These are phyloP conservation scores for Pterula multifida DNA, from an alignment of 1,284 basidiomycete genomes.

Conservation along the genomic window DNA sequence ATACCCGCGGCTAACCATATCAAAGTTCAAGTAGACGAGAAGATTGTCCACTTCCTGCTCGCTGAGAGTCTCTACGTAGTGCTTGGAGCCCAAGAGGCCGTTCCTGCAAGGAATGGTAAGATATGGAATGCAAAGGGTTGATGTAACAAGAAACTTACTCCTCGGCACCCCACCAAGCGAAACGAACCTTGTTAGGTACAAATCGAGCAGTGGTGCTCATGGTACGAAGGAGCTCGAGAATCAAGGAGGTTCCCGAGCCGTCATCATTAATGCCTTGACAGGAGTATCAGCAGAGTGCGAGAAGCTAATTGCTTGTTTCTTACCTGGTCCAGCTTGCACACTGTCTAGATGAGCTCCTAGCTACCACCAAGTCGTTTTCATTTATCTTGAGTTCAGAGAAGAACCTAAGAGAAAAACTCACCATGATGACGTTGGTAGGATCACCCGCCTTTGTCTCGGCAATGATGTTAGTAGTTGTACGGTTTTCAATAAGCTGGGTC, in stretches of 20 bases:
- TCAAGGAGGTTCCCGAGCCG: neutral
- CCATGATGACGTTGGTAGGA: neutral
- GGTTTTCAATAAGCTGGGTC: constrained; percentile 3
- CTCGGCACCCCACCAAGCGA: constrained; percentile 3
- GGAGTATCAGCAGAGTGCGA: neutral
- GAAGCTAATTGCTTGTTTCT: neutral
- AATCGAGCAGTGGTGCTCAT: neutral
- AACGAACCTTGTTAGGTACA: neutral
- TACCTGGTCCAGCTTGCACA: constrained; percentile 1
- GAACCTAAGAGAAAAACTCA: neutral
- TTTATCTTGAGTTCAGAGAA: neutral
- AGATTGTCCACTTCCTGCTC: constrained; percentile 4
- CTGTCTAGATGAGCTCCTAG: neutral
- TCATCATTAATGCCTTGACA: constrained; percentile 2
- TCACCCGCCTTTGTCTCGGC: constrained; percentile 2
- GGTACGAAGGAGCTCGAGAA: constrained; percentile 1
- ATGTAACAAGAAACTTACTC: constrained; percentile 4
- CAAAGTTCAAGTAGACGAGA: constrained; percentile 7
- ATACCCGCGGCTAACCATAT: constrained; percentile 6
- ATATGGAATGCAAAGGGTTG: neutral
- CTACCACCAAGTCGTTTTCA: neutral
- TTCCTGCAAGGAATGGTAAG: constrained; percentile 2
- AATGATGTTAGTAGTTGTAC: constrained; percentile 1
- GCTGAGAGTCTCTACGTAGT: constrained; percentile 2
- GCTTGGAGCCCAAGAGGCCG: neutral